Evolutionary conservation across 495 filamentous ascomycete genomes (phyloP).

Genomic region (Aspergillus bertholletiae): DNA sequence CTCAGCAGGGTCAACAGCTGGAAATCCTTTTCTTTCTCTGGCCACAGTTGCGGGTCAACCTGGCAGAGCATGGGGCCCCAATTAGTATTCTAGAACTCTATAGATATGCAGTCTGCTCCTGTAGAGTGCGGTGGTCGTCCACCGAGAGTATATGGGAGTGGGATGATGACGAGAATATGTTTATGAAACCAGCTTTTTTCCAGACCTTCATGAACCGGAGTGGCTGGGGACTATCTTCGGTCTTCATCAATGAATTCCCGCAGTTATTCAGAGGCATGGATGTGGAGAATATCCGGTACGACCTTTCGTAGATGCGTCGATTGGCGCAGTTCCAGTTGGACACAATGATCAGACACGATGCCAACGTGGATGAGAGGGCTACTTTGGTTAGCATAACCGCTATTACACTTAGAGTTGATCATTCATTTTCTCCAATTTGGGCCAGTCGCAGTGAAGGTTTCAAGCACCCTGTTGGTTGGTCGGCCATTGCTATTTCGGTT

Average conservation of each 20-base stretch:
- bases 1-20: slow-evolving; percentile 6
- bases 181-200: slow-evolving; percentile 4
- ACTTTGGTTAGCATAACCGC: too few relatives aligned
- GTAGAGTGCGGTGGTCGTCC: slow-evolving; percentile 16
- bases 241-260: slow-evolving; percentile 17
- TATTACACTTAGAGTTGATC: too few relatives aligned
- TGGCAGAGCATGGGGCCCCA: slow-evolving; percentile 3
- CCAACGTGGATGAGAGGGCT: too few relatives aligned
- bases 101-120: slow-evolving; percentile 3
- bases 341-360: too few relatives aligned
- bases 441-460: too few relatives aligned
- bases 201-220: slow-evolving; percentile 7
- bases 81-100: slow-evolving; percentile 4
- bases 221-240: slow-evolving; percentile 17
- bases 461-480: too few relatives aligned
- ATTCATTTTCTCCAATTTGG: too few relatives aligned
- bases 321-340: too few relatives aligned
- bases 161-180: slow-evolving; percentile 9
- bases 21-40: slow-evolving; percentile 9
- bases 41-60: slow-evolving; percentile 13
- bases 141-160: slow-evolving; percentile 11
- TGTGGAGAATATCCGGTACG: not conserved
- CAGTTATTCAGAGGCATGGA: slow-evolving; percentile 17
- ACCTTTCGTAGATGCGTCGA: not conserved
- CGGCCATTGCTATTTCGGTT: too few relatives aligned